Evolutionary conservation across 208 protist species (phyloP).

Genomic region (Acanthamoeba sp.): DNA sequence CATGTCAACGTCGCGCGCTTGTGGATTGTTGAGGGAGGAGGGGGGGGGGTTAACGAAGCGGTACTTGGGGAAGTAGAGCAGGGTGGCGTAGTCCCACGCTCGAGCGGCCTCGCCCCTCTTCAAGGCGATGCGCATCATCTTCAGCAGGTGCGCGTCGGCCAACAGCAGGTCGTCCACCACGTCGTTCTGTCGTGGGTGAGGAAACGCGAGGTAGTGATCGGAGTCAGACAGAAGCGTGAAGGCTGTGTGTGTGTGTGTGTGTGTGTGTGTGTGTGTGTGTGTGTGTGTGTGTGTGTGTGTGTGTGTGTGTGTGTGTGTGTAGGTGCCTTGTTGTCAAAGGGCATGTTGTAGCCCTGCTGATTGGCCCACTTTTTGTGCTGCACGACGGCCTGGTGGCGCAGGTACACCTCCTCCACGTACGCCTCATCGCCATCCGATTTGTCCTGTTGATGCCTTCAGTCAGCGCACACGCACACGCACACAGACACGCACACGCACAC

Average conservation of each 20-base stretch:
- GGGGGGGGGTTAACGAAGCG: too few species aligned
- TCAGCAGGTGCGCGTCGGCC: constrained; percentile 1
- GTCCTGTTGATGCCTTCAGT: background rate
- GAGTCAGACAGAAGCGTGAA: background rate
- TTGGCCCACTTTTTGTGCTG: constrained; percentile 29
- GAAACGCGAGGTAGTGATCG: too few species aligned
- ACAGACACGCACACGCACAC: background rate
- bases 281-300: background rate
- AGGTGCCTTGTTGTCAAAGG: background rate
- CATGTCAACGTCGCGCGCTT: too few species aligned
- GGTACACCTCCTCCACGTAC: background rate
- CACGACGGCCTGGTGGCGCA: background rate
- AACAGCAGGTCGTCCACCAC: constrained; percentile 11
- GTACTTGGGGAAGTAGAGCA: constrained; percentile 29
- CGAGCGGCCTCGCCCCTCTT: background rate
- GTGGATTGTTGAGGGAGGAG: too few species aligned
- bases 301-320: background rate
- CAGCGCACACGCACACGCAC: background rate
- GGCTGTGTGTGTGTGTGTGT: background rate
- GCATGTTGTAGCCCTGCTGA: background rate
- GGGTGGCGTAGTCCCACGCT: constrained; percentile 10
- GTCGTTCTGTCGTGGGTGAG: background rate
- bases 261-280: too few species aligned
- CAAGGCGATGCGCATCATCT: constrained; percentile 13
- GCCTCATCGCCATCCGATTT: background rate